Evolutionary conservation across 192 early-diverging fungal species (phyloP).

Genomic region (Coemansia aciculifera): DNA sequence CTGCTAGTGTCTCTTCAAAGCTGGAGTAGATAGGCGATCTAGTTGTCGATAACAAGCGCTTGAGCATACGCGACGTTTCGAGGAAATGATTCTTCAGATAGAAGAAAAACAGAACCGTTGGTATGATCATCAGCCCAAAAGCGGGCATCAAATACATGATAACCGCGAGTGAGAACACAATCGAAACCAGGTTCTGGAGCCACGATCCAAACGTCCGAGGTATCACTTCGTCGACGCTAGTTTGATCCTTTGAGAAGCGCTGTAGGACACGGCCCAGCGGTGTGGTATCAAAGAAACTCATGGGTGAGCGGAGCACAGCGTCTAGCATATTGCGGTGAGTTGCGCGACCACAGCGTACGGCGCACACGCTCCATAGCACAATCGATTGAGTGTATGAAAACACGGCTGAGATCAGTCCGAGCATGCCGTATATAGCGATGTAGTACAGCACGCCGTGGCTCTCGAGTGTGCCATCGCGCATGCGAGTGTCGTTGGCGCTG

Average conservation of each 20-base stretch:
- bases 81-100: slow-evolving; percentile 66
- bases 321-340: slow-evolving; percentile 78
- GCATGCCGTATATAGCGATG: slow-evolving; percentile 72
- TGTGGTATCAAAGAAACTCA: slow-evolving; percentile 68
- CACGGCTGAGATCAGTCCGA: slow-evolving; percentile 70
- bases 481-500: slow-evolving; percentile 55
- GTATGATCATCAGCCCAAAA: slow-evolving; percentile 57
- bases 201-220: slow-evolving; percentile 60
- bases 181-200: slow-evolving; percentile 44
- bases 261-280: slow-evolving; percentile 86
- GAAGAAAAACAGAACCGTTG: slow-evolving; percentile 55
- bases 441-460: slow-evolving; percentile 58
- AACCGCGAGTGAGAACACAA: slow-evolving; percentile 51
- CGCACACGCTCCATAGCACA: slow-evolving; percentile 78
- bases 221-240: slow-evolving; percentile 75
- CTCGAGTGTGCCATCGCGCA: slow-evolving; percentile 12
- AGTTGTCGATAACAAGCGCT: slow-evolving; percentile 72
- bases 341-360: slow-evolving; percentile 73
- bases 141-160: slow-evolving; percentile 54
- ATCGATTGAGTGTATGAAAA: slow-evolving; percentile 68
- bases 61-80: slow-evolving; percentile 71
- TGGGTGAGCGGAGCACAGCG: slow-evolving; percentile 66
- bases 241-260: slow-evolving; percentile 86
- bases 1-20: slow-evolving; percentile 62
- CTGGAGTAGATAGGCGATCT: slow-evolving; percentile 70